Base-by-base conservation (phyloP, 495 filamentous ascomycete species). In the Bathelium albidoporum region DNA sequence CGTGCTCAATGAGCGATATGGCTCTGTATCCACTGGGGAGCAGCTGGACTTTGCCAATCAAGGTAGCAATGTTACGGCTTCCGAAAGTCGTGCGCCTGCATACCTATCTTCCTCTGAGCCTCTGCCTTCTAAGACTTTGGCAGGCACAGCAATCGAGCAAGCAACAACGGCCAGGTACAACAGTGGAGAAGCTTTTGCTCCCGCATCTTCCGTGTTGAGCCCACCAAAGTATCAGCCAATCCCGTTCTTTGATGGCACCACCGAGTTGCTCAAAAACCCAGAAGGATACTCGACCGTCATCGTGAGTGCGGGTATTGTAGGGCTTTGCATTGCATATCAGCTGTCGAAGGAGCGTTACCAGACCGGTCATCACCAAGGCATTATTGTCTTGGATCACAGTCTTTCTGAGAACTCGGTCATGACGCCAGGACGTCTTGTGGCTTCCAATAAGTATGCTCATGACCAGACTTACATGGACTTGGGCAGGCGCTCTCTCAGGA, bases 321-420 rank as follows among this genome's bases (percentile, higher is more conserved):
- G 67, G 16, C 60, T 69, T 7, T 66, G 61, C 29, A 43, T 67
- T 14, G 67, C 64, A 10, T 60, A 44, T 20, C 49, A 69, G 62
- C 59, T 69, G 5, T 61, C 67, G 1, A 39, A 32, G 24, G 53
- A 53, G 36, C 22, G 43, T 5, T 29, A 26, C 2, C 10, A 31
- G 2, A 44, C 60, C 2, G 45, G 55, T 0, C 65, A 20, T 31
- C 14, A 32, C 0, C 64, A 66, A 29, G 52, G 10, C 20, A 65
- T 69, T 44, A 59, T 49, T 0, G 65, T 69, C n/a, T 53, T 69
- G 1, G 67, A 69, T 29, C 24, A 28, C 20, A 11, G 26, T 2
- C 24, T 16, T 29, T 10, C 20, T 20, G 49, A 55, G 20, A 9
- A 20, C 49, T 55, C 49, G 7, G 24, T 28, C 9, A 26, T 55